Evolutionary conservation across 805 yeast species (phyloP).

Genomic region (Grigorovia transvaalensis): DNA sequence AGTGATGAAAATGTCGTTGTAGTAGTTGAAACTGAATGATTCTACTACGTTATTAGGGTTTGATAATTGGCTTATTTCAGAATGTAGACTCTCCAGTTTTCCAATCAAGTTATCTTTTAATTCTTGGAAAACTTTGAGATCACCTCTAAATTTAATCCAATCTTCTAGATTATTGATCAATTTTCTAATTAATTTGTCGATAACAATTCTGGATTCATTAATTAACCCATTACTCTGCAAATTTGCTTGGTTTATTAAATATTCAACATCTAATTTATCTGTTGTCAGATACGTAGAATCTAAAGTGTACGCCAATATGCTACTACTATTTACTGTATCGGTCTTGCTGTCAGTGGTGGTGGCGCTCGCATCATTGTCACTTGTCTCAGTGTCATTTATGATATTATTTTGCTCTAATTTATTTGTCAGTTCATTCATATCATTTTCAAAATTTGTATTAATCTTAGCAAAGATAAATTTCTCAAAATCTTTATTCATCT

Average conservation of each 20-base stretch:
- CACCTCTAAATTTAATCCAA: background rate
- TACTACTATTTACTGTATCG: background rate
- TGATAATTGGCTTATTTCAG: background rate
- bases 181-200: background rate
- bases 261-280: background rate
- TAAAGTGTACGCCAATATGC: background rate
- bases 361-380: too few species aligned
- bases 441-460: background rate
- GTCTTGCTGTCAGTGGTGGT: too few species aligned
- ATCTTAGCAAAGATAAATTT: background rate
- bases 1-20: background rate
- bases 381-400: background rate
- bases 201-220: background rate
- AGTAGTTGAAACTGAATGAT: background rate
- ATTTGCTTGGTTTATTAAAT: background rate
- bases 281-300: background rate
- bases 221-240: background rate
- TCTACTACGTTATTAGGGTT: background rate
- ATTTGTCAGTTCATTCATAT: background rate
- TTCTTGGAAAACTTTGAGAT: background rate
- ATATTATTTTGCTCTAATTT: background rate
- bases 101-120: conserved; percentile 2
- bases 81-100: background rate
- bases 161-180: background rate
- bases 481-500: background rate